Conservation (phyloP, 176 grass and related monocot genomes). For the Oryza glumipatula region DNA sequence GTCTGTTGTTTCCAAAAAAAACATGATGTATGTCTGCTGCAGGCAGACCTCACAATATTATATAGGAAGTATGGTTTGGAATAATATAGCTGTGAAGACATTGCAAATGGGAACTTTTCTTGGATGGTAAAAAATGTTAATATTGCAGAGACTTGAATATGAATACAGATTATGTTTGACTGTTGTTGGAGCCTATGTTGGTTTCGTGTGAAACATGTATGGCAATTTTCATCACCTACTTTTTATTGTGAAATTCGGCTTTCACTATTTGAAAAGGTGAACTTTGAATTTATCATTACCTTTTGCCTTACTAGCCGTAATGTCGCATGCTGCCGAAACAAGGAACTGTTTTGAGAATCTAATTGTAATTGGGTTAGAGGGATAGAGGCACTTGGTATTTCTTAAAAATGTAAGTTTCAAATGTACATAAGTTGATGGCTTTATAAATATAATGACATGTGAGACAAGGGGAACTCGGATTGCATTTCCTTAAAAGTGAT, state of each 20-base stretch:
- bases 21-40: neutral
- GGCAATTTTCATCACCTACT: neutral
- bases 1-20: neutral
- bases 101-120: constrained; percentile 20
- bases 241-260: neutral
- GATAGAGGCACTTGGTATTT: neutral
- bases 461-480: neutral
- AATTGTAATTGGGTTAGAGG: neutral
- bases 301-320: neutral
- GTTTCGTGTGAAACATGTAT: neutral
- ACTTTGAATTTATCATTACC: neutral
- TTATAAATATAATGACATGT: neutral
- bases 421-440: neutral
- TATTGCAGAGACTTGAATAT: constrained; percentile 23
- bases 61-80: constrained; percentile 8
- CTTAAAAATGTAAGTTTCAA: neutral
- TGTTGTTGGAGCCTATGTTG: neutral
- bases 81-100: neutral
- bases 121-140: constrained; percentile 19
- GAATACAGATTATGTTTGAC: neutral
- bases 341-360: neutral
- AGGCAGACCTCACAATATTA: neutral
- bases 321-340: neutral
- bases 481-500: neutral
- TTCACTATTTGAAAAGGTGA: neutral